Evolutionary conservation across 2,329 filamentous ascomycete genomes (phyloP).

Genomic region (Penicillium brasilianum): DNA sequence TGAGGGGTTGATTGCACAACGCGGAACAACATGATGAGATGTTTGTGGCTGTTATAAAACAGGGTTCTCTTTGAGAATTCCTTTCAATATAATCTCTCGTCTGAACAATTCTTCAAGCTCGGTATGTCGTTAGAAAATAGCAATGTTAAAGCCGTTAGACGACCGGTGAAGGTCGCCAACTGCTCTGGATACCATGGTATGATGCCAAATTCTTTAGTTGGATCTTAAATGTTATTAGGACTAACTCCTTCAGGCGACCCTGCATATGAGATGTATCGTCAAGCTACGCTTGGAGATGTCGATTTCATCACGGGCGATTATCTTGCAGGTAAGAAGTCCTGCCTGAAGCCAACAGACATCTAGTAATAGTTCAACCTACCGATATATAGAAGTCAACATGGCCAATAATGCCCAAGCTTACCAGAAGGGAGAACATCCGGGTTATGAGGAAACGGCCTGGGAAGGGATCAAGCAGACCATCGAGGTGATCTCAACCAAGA

Average conservation of each 20-base stretch:
- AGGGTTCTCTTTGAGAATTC: not conserved
- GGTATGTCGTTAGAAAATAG: not conserved
- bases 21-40: not conserved
- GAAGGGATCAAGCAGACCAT: not conserved
- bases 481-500: not conserved
- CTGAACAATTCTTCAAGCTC: not conserved
- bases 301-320: constrained; percentile 1
- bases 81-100: not conserved
- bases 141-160: not conserved
- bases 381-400: not conserved
- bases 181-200: constrained; percentile 1
- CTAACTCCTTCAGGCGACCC: not conserved
- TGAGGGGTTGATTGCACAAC: not conserved
- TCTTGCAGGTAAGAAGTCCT: not conserved
- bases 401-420: not conserved
- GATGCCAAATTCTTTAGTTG: not conserved
- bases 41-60: not conserved
- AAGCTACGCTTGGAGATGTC: not conserved
- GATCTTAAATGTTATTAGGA: not conserved
- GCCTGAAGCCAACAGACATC: not conserved
- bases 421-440: not conserved
- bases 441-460: not conserved
- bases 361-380: not conserved
- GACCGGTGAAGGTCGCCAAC: not conserved
- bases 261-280: not conserved